Evolutionary conservation across 2,329 filamentous ascomycete species (phyloP), one percentile per base, ranked within the genome.

Genomic region (Sporothrix curviconia): DNA sequence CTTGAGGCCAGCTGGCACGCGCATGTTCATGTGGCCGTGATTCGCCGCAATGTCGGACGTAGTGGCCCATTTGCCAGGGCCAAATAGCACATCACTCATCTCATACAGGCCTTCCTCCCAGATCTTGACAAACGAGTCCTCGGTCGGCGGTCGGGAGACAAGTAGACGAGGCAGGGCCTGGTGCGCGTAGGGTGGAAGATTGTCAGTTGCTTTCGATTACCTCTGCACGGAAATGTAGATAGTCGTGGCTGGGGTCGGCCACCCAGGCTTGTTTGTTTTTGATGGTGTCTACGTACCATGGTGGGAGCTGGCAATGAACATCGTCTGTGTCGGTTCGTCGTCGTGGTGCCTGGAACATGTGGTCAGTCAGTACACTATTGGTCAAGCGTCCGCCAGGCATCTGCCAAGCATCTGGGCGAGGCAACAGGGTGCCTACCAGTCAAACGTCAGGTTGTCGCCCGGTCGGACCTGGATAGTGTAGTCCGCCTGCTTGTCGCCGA

Each of bases 111-210:
- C 71, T 55, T 70, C 65, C 42, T 74, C 66, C 67, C 67, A 73
- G 39, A 73, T 64, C 61, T 73, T 73, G 58, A 74, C 69, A 47
- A 72, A 73, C 2, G 68, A 70, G 54, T 70, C 66, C 19, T 71
- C 66, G 0, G 64, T 46, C 17, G 65, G 65, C 25, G 71, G 71
- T 74, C 70, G 5, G 71, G 71, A 0, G 70, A 70, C 47, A 74
- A 67, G 56, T 74, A 75, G 7, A 72, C 66, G n/a, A 74, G 62
- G 68, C 69, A 3, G 72, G 72, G 4, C 72, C 56, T 58, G 24
- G 1, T 17, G 28, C n/a, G 24, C 12, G n/a, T n/a, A n/a, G n/a
- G n/a, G n/a, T n/a, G n/a, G n/a, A n/a, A n/a, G n/a, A n/a, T n/a
- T n/a, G n/a, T n/a, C n/a, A n/a, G n/a, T n/a, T n/a, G n/a, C n/a